Base-by-base conservation (phyloP, 805 yeast genomes). In the Grigorovia jiainica region DNA sequence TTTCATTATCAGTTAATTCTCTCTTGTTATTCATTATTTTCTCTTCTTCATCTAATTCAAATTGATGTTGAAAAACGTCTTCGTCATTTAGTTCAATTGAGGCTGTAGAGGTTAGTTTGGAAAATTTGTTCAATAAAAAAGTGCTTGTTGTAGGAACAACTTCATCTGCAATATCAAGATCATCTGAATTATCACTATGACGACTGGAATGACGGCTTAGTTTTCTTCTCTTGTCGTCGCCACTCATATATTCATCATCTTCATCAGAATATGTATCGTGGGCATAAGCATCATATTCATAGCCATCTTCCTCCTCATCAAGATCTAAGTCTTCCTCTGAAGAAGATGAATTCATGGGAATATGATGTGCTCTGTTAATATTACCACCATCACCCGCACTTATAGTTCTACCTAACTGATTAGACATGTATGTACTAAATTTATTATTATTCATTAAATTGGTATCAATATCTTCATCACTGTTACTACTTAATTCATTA, bases 1-100 rank as follows among this genome's bases (percentile, higher is more conserved):
- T n/a, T n/a, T n/a, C n/a, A n/a, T n/a, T n/a, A n/a, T n/a, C n/a
- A n/a, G n/a, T n/a, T n/a, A n/a, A n/a, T n/a, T n/a, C n/a, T n/a
- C n/a, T n/a, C n/a, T n/a, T n/a, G n/a, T n/a, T n/a, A n/a, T n/a
- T n/a, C n/a, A n/a, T 27, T 13, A 27, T 3, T 3, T 13, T 27
- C 4, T 34, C 42, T 10, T 66, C 67, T 32, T 57, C 62, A 27
- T 59, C 63, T 9, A 70, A 9, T 72, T 71, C 37, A 69, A 76
- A 57, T 64, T 70, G 55, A 63, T 71, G 53, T 63, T 76, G 42
- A 67, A 54, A 56, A 5, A 67, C 61, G 47, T 48, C 50, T 32
- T 50, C 51, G 16, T 49, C 48, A 19, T 52, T 46, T 19, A 48
- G 34, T 19, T 43, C 50, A 6, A 50, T 40, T 20, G 50, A 46